Percentiles rank a stretch among this genome's conserved stretches.
phyloP scores from a whole-genome alignment of 2,329 filamentous ascomycete species.

The Alternaria postmessia region DNA sequence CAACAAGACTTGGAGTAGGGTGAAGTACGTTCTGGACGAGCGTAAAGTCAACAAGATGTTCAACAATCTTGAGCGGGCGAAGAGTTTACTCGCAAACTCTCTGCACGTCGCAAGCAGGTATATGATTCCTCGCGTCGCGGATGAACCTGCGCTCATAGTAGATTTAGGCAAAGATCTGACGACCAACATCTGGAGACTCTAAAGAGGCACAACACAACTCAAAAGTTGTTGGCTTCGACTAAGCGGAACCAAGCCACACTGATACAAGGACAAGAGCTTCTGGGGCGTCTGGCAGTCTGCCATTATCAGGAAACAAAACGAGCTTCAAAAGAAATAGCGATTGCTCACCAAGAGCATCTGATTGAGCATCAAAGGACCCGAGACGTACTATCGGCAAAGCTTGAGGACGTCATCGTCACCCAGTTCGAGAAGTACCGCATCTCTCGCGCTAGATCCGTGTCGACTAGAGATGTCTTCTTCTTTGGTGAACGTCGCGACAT shows the following conservation, averaged over 20 bases:
- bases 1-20: constrained; percentile 14
- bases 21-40: constrained; percentile 18
- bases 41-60: constrained; percentile 14
- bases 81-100: constrained; percentile 4
- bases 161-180: not conserved
- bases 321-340: not conserved
- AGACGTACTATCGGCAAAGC: constrained; percentile 1
- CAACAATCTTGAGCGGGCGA: constrained; percentile 14
- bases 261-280: not conserved
- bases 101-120: constrained; percentile 17
- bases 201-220: not conserved
- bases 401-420: not conserved
- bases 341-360: not conserved
- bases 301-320: not conserved
- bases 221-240: not conserved
- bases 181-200: constrained; percentile 1
- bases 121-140: not conserved
- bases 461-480: constrained; percentile 6
- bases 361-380: constrained; percentile 6
- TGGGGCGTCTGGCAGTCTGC: not conserved
- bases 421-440: constrained; percentile 3
- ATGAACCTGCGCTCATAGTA: not conserved
- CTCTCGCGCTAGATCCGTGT: not conserved
- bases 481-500: constrained; percentile 14
- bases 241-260: not conserved